A percentile compares a stretch with the other conserved stretches of the same genome.
Evolutionary conservation across 2,329 filamentous ascomycete genomes (phyloP).

Genomic region (Graphiopsis chlorocephala): DNA sequence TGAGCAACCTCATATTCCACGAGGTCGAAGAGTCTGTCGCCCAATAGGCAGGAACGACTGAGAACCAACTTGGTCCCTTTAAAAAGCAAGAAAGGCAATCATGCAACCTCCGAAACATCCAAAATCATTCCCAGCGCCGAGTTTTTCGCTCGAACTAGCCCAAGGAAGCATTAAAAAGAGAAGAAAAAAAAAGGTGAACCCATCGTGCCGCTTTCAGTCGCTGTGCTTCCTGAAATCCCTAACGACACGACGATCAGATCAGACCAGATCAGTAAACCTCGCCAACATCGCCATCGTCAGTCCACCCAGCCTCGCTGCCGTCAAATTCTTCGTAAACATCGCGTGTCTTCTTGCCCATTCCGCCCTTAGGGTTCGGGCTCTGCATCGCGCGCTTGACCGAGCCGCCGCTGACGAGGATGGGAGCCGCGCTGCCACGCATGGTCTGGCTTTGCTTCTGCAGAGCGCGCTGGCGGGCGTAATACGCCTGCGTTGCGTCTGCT

Average conservation of each 20-base stretch:
- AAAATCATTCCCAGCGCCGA: neutral
- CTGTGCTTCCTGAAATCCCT: neutral
- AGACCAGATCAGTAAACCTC: constrained; percentile 37
- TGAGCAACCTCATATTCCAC: neutral
- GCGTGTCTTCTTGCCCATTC: constrained; percentile 13
- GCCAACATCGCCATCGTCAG: constrained; percentile 35
- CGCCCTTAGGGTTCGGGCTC: constrained; percentile 14
- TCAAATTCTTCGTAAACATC: constrained; percentile 28
- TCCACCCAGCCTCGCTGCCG: constrained; percentile 37
- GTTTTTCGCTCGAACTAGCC: neutral
- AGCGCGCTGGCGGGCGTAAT: constrained; percentile 63
- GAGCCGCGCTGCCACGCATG: neutral
- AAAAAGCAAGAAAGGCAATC: neutral
- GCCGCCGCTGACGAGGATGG: constrained; percentile 11
- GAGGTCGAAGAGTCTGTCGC: neutral
- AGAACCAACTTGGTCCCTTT: neutral
- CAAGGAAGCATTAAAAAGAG: neutral
- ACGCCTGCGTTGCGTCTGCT: constrained; percentile 71
- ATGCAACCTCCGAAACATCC: neutral
- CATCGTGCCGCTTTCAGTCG: neutral
- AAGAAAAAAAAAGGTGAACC: neutral
- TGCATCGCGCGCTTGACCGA: constrained; percentile 15
- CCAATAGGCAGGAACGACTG: neutral
- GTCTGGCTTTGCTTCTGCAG: constrained; percentile 1
- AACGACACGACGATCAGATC: neutral